Evolutionary conservation across 805 yeast genomes (phyloP).

Genomic region (Lachancea quebecensis): DNA sequence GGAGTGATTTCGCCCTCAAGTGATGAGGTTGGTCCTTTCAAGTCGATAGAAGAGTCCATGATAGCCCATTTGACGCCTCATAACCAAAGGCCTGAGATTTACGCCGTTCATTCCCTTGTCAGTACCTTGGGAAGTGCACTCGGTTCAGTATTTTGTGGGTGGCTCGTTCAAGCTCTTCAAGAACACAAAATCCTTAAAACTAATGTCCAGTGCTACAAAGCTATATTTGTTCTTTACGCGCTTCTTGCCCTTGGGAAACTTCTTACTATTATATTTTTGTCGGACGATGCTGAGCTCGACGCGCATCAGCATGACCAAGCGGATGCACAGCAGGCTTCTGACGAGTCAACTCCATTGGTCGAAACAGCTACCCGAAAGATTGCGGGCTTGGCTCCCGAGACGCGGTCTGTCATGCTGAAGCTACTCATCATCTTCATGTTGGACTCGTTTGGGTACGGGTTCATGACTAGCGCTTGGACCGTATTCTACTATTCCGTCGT

Average conservation of each 20-base stretch:
- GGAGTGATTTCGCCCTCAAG: slow-evolving; percentile 90
- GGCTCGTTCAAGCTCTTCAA: slow-evolving; percentile 42
- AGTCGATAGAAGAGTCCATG: slow-evolving; percentile 76
- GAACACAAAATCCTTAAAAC: slow-evolving; percentile 30
- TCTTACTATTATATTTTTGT: slow-evolving; percentile 42
- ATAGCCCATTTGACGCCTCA: slow-evolving; percentile 71
- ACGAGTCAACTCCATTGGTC: slow-evolving; percentile 25
- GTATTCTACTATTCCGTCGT: slow-evolving; percentile 66
- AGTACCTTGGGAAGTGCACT: slow-evolving; percentile 68
- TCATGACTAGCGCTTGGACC: slow-evolving; percentile 85
- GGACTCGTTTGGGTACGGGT: slow-evolving; percentile 84
- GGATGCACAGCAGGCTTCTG: slow-evolving; percentile 15
- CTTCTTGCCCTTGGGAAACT: slow-evolving; percentile 48
- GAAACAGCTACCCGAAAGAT: slow-evolving; percentile 6
- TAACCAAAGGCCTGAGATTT: slow-evolving; percentile 59
- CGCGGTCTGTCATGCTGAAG: slow-evolving; percentile 39
- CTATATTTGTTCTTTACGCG: slow-evolving; percentile 51
- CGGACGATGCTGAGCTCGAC: slow-evolving; percentile 46
- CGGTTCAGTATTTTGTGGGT: slow-evolving; percentile 63
- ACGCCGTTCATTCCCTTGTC: slow-evolving; percentile 65
- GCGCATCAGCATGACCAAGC: slow-evolving; percentile 16
- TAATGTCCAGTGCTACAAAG: slow-evolving; percentile 43
- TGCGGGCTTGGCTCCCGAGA: slow-evolving; percentile 32
- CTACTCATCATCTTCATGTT: slow-evolving; percentile 62
- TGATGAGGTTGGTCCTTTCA: slow-evolving; percentile 86